Evolutionary conservation across 2,329 filamentous ascomycete species (phyloP).

Genomic region (Cercospora zeae-maydis): DNA sequence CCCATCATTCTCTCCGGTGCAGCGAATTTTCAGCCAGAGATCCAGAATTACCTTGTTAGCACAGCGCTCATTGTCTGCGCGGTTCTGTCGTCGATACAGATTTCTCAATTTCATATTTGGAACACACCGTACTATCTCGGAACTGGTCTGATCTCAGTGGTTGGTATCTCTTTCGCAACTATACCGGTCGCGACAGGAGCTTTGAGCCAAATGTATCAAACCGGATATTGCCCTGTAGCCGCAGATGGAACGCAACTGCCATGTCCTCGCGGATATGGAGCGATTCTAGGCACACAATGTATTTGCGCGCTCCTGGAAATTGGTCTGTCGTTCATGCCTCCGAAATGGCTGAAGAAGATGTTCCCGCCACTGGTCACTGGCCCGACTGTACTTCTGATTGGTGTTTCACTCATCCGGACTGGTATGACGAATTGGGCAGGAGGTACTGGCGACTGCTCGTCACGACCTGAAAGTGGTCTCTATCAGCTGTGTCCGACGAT

Average conservation of each 20-base stretch:
- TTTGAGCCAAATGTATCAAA: constrained; percentile 72
- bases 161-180: constrained; percentile 73
- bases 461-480: constrained; percentile 47
- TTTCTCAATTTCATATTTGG: constrained; percentile 70
- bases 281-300: constrained; percentile 63
- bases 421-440: constrained; percentile 78
- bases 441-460: constrained; percentile 59
- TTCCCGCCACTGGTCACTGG: constrained; percentile 76
- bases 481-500: constrained; percentile 65
- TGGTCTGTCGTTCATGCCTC: constrained; percentile 69
- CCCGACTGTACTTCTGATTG: constrained; percentile 66
- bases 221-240: constrained; percentile 62
- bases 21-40: constrained; percentile 58
- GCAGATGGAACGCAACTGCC: constrained; percentile 63
- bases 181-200: constrained; percentile 71
- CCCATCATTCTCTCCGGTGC: constrained; percentile 68
- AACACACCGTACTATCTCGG: constrained; percentile 71
- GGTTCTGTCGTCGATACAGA: constrained; percentile 70
- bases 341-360: constrained; percentile 59
- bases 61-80: constrained; percentile 76
- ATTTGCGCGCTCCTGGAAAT: constrained; percentile 60
- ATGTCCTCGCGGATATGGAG: constrained; percentile 73
- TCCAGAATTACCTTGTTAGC: constrained; percentile 75
- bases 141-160: constrained; percentile 75
- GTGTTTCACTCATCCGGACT: constrained; percentile 66